These are phyloP conservation scores for Globisporangium takayamanum DNA, from an alignment of 352 stramenopile species.

Conservation along the genomic window DNA sequence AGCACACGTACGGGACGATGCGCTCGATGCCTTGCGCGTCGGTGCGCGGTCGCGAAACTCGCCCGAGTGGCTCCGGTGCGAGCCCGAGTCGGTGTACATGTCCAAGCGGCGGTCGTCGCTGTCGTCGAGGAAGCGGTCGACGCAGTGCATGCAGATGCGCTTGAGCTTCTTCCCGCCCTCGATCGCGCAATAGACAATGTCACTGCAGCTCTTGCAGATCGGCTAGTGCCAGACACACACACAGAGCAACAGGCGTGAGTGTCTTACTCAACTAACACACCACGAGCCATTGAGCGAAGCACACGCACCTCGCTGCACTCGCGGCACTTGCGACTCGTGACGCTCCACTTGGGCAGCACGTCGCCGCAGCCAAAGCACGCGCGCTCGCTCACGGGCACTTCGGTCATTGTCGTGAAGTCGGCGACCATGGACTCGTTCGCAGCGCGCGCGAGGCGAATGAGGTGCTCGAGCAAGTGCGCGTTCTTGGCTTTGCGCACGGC, in stretches of 20 bases:
- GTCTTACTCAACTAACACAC: not conserved
- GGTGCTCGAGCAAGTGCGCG: constrained; percentile 49
- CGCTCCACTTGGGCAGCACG: constrained; percentile 37
- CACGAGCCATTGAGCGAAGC: not conserved
- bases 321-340: constrained; percentile 34
- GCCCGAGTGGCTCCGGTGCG: not conserved
- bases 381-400: constrained; percentile 19
- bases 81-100: constrained; percentile 15
- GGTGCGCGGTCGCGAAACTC: not conserved
- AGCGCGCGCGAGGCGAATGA: constrained; percentile 48
- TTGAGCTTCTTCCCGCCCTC: constrained; percentile 63
- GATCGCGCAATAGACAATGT: constrained; percentile 55
- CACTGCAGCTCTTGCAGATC: constrained; percentile 56
- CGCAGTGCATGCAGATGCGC: constrained; percentile 60
- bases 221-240: constrained; percentile 6
- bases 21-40: constrained; percentile 2
- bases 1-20: constrained; percentile 1
- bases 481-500: constrained; percentile 54
- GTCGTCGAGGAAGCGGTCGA: constrained; percentile 21
- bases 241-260: not conserved
- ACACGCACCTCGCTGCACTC: constrained; percentile 50
- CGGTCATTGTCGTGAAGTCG: constrained; percentile 31
- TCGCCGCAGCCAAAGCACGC: constrained; percentile 41
- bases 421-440: constrained; percentile 37
- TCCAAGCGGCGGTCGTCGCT: constrained; percentile 7